Percentiles rank a stretch among this genome's conserved stretches.
phyloP scores from a whole-genome alignment of 2,329 filamentous ascomycete genomes.

The Ceratocystis lukuohia region DNA sequence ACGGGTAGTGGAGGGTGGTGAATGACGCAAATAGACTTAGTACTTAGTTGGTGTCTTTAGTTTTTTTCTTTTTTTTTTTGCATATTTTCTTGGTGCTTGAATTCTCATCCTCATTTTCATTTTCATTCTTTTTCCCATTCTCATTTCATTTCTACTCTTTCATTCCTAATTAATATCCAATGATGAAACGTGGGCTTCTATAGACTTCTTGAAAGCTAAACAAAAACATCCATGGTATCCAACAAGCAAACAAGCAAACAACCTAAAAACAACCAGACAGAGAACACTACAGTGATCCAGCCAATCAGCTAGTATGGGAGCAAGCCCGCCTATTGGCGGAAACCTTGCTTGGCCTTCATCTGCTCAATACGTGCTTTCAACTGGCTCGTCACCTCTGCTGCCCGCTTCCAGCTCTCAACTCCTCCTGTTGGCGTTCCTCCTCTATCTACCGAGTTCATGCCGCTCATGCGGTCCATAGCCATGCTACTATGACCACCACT shows the following conservation, averaged over 20 bases:
- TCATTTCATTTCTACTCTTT: too few species aligned
- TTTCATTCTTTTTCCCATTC: too few species aligned
- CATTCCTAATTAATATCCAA: not conserved
- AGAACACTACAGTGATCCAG: not conserved
- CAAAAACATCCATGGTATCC: conserved; percentile 1
- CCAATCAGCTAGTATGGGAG: not conserved
- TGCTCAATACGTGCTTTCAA: conserved; percentile 94
- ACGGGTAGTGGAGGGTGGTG: too few species aligned
- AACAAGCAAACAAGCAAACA: conserved; percentile 9
- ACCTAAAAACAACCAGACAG: not conserved
- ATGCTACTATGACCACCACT: conserved; percentile 2
- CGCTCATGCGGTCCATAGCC: conserved; percentile 9
- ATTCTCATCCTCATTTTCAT: too few species aligned
- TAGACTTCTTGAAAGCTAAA: not conserved
- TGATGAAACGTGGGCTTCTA: conserved; percentile 6
- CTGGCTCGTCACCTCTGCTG: conserved; percentile 94
- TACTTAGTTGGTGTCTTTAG: too few species aligned
- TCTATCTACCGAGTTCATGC: conserved; percentile 1
- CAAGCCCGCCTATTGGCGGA: conserved; percentile 11
- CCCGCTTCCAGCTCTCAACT: conserved; percentile 90
- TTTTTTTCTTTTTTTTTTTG: too few species aligned
- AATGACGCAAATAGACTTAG: too few species aligned
- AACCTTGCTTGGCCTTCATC: conserved; percentile 59
- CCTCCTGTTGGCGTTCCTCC: conserved; percentile 27
- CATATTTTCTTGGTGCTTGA: too few species aligned